Conservation (phyloP, 805 yeast species). For the Suhomyces sp. region DNA sequence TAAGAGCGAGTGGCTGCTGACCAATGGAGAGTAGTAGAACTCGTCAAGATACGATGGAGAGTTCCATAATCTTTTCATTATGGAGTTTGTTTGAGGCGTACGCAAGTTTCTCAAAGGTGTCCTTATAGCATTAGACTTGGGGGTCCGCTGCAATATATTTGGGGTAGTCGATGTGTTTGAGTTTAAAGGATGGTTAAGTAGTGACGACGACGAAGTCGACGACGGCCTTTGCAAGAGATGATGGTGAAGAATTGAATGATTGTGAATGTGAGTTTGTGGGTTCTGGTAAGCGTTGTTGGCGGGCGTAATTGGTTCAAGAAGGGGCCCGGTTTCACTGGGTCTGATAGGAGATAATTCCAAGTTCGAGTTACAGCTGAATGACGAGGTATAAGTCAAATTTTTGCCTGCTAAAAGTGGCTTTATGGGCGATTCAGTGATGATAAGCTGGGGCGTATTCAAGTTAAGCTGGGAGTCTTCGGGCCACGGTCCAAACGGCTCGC, state of each 20-base stretch:
- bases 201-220: conserved; percentile 5
- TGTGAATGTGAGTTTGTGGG: conserved; percentile 1
- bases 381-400: conserved; percentile 54
- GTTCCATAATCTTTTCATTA: conserved; percentile 55
- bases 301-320: conserved; percentile 64
- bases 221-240: conserved; percentile 7
- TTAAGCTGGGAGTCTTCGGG: background rate
- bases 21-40: conserved; percentile 50
- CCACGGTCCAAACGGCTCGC: conserved; percentile 10
- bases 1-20: conserved; percentile 4
- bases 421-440: conserved; percentile 36
- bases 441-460: conserved; percentile 18
- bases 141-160: conserved; percentile 17
- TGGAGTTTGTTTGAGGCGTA: conserved; percentile 43
- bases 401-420: conserved; percentile 40
- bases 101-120: conserved; percentile 37
- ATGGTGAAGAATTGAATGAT: conserved; percentile 6
- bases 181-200: conserved; percentile 7
- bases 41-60: conserved; percentile 68
- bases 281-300: conserved; percentile 11
- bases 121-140: conserved; percentile 28
- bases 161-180: conserved; percentile 11
- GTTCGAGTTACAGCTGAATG: conserved; percentile 63
- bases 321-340: conserved; percentile 59
- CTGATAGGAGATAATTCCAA: conserved; percentile 62